Percentiles rank a stretch among this genome's conserved stretches.
Evolutionary conservation across 2,329 filamentous ascomycete species (phyloP).

Genomic region (Botrytis paeoniae): DNA sequence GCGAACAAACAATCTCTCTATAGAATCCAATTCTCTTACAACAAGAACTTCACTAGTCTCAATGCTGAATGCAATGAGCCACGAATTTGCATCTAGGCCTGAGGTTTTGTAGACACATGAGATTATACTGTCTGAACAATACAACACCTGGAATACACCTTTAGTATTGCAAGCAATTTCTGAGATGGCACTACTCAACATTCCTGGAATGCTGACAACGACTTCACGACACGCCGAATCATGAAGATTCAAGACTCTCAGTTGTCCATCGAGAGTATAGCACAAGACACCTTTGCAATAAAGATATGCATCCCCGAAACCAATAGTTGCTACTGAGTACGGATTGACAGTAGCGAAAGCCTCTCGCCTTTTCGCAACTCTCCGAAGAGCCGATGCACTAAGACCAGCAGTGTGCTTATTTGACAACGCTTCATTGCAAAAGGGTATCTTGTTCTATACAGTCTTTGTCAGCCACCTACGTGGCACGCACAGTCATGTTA

Average conservation of each 20-base stretch:
- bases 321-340: slow-evolving; percentile 58
- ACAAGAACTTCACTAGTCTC: slow-evolving; percentile 43
- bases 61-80: slow-evolving; percentile 53
- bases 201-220: slow-evolving; percentile 51
- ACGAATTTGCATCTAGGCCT: slow-evolving; percentile 42
- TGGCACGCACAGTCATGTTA: background rate
- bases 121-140: slow-evolving; percentile 56
- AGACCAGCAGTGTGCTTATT: slow-evolving; percentile 23
- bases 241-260: slow-evolving; percentile 60
- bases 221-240: slow-evolving; percentile 47
- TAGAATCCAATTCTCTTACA: slow-evolving; percentile 44
- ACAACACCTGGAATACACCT: slow-evolving; percentile 52
- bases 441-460: slow-evolving; percentile 32
- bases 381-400: slow-evolving; percentile 55
- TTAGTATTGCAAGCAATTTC: slow-evolving; percentile 39
- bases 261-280: slow-evolving; percentile 51
- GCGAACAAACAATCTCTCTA: slow-evolving; percentile 62
- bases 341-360: slow-evolving; percentile 61
- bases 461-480: slow-evolving; percentile 9
- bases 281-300: slow-evolving; percentile 64
- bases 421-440: slow-evolving; percentile 31
- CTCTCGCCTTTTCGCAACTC: slow-evolving; percentile 57
- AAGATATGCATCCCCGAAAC: slow-evolving; percentile 57
- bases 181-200: slow-evolving; percentile 41
- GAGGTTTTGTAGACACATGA: slow-evolving; percentile 54